These are phyloP conservation scores for Colletotrichum musicola DNA, from an alignment of 2,329 filamentous ascomycete genomes.

Conservation along the genomic window DNA sequence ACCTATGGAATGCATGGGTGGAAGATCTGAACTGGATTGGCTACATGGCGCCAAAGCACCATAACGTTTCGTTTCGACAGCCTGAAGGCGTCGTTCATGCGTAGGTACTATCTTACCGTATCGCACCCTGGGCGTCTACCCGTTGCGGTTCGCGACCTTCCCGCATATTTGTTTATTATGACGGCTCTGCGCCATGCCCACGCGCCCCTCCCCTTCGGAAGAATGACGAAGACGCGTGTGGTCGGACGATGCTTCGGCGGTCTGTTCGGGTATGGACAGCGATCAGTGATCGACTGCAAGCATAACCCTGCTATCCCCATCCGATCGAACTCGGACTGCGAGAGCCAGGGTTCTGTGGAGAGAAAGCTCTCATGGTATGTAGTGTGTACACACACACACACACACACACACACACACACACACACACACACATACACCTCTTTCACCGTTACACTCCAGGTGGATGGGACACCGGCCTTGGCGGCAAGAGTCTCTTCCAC, in stretches of 20 bases:
- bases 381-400: background rate
- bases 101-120: background rate
- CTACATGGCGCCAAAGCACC: background rate
- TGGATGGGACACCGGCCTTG: conserved; percentile 15
- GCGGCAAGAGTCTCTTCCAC: conserved; percentile 3
- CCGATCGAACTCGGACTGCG: conserved; percentile 14
- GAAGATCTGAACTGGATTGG: conserved; percentile 1
- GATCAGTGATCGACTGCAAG: conserved; percentile 38
- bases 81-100: background rate
- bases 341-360: conserved; percentile 28
- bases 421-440: no score
- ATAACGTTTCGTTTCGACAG: conserved; percentile 7
- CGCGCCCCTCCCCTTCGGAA: background rate
- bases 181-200: background rate
- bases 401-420: no score
- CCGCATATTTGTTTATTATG: conserved; percentile 9
- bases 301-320: conserved; percentile 24
- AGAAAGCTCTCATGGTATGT: conserved; percentile 26
- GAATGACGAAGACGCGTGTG: conserved; percentile 1
- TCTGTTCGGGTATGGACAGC: conserved; percentile 12
- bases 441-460: conserved; percentile 22
- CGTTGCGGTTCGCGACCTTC: background rate
- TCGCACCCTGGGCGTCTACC: background rate
- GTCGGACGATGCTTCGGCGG: conserved; percentile 15
- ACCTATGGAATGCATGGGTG: background rate